Percentiles rank a stretch among this genome's conserved stretches.
Conservation (phyloP, 306 rosid genomes). For the Trichosanthes cucumerina region DNA sequence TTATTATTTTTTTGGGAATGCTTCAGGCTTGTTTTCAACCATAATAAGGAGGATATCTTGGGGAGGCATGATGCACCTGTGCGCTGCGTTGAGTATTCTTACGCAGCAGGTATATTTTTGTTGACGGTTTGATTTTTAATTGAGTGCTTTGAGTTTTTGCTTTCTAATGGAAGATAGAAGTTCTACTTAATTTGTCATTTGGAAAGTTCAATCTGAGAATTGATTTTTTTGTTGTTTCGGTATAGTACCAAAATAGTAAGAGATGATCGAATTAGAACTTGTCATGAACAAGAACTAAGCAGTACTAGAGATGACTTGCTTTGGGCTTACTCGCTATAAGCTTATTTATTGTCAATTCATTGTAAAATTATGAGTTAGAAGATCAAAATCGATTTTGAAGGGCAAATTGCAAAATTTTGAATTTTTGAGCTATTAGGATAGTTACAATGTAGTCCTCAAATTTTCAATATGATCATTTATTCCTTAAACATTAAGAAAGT, state of each 20-base stretch:
- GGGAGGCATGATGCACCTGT: constrained; percentile 89
- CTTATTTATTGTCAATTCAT: not conserved
- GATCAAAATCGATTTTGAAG: not conserved
- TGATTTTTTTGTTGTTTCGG: not conserved
- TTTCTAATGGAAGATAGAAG: not conserved
- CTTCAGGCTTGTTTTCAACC: constrained; percentile 58
- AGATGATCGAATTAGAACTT: not conserved
- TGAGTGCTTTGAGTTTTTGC: not conserved
- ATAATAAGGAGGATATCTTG: constrained; percentile 69
- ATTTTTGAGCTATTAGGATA: not conserved
- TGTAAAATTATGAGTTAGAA: not conserved
- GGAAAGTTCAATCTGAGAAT: not conserved
- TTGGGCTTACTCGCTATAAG: not conserved
- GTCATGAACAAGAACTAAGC: not conserved
- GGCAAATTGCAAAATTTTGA: not conserved
- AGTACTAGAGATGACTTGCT: not conserved
- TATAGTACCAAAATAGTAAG: not conserved
- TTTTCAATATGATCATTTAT: not conserved
- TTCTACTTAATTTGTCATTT: not conserved
- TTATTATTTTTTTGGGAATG: too few relatives aligned
- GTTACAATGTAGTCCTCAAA: not conserved
- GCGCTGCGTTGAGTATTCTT: constrained; percentile 89
- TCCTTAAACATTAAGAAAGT: not conserved
- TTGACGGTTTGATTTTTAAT: not conserved
- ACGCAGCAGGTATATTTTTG: constrained; percentile 53